Evolutionary conservation across 805 yeast species (phyloP), one percentile per base, ranked within the genome.

Genomic region (Saccharomyces eubayanus): DNA sequence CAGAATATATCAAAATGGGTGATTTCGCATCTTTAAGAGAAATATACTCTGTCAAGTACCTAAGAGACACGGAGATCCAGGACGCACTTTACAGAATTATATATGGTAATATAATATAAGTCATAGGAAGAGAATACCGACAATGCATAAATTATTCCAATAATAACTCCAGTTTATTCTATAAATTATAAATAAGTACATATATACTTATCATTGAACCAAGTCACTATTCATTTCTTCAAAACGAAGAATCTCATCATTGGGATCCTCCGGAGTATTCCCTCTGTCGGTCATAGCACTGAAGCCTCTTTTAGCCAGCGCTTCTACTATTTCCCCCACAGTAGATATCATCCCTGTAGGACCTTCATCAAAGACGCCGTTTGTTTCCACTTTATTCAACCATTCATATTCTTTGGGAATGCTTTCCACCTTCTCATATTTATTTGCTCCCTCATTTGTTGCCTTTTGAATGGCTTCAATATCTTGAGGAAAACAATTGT

Each of bases 321-420:
- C 74, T 14, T 78, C 82, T 41, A 81, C 70, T 71, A 79, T 72
- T 53, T 83, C 89, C 46, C 84, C 78, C 5, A 85, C 78, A 20
- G 86, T 83, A 24, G 83, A 77, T 21, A 85, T 70, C 73, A 85
- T 72, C 0, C 91, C 90, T 0, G 91, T 81, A 0, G 90, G 87
- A 0, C 91, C 91, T 41, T 83, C 84, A 67, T 71, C 75, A 54
- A 74, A 72, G 3, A 74, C 48, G 14, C 69, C 61, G 11, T 66
- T 65, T 16, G 62, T 62, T 4, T 64, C 65, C 6, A 57, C 62
- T 28, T 59, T 64, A 54, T 81, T 77, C 28, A 84, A 73, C 89
- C 90, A 85, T 21, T 71, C 64, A 30, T 45, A 53, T 55, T 73
- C 72, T 46, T 72, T 72, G 2, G 43, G 21, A 6, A 55, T 65